Evolutionary conservation across 129 eudicot species (phyloP).

Genomic region (Centrapalus pauciflorus): DNA sequence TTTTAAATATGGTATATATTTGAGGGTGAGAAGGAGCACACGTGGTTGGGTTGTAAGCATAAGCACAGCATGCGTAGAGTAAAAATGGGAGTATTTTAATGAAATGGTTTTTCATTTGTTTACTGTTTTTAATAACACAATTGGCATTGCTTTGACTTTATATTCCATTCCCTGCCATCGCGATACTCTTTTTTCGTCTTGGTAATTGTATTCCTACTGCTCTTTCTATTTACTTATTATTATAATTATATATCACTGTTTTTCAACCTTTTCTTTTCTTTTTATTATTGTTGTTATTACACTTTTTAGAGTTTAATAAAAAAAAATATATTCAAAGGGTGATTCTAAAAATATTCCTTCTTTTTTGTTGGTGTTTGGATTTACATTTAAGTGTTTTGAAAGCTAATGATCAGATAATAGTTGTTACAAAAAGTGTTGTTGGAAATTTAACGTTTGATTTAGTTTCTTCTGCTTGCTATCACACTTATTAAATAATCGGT

Average conservation of each 20-base stretch:
- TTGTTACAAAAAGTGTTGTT: no score
- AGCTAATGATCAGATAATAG: no score
- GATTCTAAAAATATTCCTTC: no score
- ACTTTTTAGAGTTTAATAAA: neutral
- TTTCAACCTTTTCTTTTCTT: neutral
- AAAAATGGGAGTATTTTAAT: constrained; percentile 6
- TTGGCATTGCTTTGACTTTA: constrained; percentile 19
- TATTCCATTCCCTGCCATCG: neutral
- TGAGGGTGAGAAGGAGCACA: neutral
- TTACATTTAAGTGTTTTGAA: neutral
- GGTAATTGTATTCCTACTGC: neutral
- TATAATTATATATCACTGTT: no score
- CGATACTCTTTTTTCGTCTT: constrained; percentile 1
- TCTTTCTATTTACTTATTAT: neutral
- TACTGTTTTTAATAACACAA: constrained; percentile 9
- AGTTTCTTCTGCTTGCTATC: no score
- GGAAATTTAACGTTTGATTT: no score
- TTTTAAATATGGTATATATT: no score
- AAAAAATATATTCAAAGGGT: neutral
- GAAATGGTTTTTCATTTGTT: constrained; percentile 17
- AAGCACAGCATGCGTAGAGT: constrained; percentile 14
- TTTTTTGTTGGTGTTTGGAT: neutral
- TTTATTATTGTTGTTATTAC: neutral
- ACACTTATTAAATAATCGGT: no score
- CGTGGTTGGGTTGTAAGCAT: neutral